Conservation (phyloP, 495 filamentous ascomycete species). For the Pseudomonodictys pantanalensis region DNA sequence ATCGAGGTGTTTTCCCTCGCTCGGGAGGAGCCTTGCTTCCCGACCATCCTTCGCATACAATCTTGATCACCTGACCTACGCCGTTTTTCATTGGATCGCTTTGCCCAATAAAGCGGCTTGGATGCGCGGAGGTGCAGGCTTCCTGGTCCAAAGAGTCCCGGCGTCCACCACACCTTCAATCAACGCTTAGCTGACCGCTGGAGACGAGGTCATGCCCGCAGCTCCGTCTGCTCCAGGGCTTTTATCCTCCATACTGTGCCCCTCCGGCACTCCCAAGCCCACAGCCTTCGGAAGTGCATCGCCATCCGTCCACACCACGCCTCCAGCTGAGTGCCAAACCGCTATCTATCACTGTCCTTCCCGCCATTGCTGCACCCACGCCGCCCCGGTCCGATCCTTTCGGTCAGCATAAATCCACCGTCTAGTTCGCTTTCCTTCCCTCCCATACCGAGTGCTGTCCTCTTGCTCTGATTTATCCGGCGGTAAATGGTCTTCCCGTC, state of each 20-base stretch:
- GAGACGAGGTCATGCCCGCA: constrained; percentile 28
- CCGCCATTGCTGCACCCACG: constrained; percentile 18
- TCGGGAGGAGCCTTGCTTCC: constrained; percentile 24
- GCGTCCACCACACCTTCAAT: constrained; percentile 26
- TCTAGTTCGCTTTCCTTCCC: constrained; percentile 3
- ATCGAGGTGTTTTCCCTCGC: constrained; percentile 29
- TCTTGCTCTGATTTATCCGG: constrained; percentile 9
- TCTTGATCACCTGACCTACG: constrained; percentile 17
- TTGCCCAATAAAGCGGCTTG: constrained; percentile 9
- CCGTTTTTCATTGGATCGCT: neutral
- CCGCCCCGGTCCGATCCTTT: constrained; percentile 26
- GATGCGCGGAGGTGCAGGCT: constrained; percentile 20
- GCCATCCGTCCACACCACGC: constrained; percentile 21
- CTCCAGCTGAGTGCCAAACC: constrained; percentile 15
- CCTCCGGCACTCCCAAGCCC: constrained; percentile 6
- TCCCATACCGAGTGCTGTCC: neutral
- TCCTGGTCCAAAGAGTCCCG: constrained; percentile 17
- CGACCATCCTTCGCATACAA: constrained; percentile 5
- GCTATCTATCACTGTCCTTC: constrained; percentile 21
- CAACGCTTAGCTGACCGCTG: constrained; percentile 33
- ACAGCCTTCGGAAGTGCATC: constrained; percentile 7
- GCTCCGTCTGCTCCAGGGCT: constrained; percentile 29
- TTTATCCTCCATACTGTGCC: constrained; percentile 26
- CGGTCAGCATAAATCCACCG: constrained; percentile 11
- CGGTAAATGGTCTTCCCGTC: constrained; percentile 28